These are phyloP conservation scores for Biscogniauxia marginata DNA, from an alignment of 2,329 filamentous ascomycete genomes.

Conservation along the genomic window DNA sequence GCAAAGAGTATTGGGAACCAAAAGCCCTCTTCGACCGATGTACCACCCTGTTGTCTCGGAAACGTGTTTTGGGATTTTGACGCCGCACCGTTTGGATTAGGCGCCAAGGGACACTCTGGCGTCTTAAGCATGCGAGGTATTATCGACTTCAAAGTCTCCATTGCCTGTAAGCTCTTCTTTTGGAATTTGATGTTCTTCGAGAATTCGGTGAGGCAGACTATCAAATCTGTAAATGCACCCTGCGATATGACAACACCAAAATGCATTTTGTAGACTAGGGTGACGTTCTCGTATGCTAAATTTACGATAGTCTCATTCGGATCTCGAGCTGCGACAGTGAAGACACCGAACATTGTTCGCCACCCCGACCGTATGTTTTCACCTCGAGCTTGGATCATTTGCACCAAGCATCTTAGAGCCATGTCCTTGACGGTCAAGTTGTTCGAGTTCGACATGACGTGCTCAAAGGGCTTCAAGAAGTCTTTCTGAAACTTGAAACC, in stretches of 20 bases:
- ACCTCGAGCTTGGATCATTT: conserved; percentile 97
- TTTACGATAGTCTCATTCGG: conserved; percentile 95
- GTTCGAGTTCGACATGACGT: conserved; percentile 90
- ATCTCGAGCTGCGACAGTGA: conserved; percentile 91
- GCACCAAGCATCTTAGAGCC: conserved; percentile 91
- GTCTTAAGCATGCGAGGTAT: conserved; percentile 94
- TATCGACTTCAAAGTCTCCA: conserved; percentile 90
- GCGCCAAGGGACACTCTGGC: conserved; percentile 88
- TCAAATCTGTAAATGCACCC: conserved; percentile 91
- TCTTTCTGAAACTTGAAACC: conserved; percentile 99
- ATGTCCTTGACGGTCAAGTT: conserved; percentile 96
- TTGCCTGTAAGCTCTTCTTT: conserved; percentile 94
- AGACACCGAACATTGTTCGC: conserved; percentile 99
- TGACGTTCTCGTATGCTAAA: conserved; percentile 94
- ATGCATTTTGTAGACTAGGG: conserved; percentile 89
- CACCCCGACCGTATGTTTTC: conserved; percentile 97
- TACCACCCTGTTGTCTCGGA: conserved; percentile 64
- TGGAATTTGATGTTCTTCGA: conserved; percentile 99
- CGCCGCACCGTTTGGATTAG: conserved; percentile 38
- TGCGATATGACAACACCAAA: conserved; percentile 97
- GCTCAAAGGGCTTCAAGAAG: conserved; percentile 96
- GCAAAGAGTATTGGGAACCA: conserved; percentile 99
- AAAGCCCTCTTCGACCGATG: conserved; percentile 93
- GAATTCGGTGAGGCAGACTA: conserved; percentile 96
- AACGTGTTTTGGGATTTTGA: conserved; percentile 42